A percentile compares a stretch with the other conserved stretches of the same genome.
Conservation (phyloP, 2,329 filamentous ascomycete genomes). For the Akanthomyces dipterigenus region DNA sequence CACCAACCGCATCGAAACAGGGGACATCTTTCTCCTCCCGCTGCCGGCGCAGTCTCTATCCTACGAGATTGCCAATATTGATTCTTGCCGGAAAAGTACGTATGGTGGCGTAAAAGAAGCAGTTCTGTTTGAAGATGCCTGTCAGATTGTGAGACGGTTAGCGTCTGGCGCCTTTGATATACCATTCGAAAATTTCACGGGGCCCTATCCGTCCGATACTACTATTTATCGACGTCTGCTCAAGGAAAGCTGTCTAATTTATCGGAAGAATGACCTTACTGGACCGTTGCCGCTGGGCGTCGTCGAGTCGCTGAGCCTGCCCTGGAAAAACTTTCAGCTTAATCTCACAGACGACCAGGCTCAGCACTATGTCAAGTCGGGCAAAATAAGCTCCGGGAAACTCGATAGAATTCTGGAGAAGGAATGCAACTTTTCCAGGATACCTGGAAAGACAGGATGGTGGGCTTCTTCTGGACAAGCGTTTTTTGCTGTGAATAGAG, state of each 20-base stretch:
- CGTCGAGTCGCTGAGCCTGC: constrained; percentile 1
- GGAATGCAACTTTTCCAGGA: not conserved
- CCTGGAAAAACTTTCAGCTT: constrained; percentile 7
- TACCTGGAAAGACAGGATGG: not conserved
- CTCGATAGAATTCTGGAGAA: not conserved
- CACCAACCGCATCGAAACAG: constrained; percentile 10
- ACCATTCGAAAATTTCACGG: constrained; percentile 7
- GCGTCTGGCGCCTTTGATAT: constrained; percentile 2
- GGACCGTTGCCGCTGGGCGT: constrained; percentile 6
- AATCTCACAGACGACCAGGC: constrained; percentile 2
- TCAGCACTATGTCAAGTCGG: not conserved
- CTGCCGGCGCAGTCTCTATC: not conserved
- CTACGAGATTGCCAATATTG: constrained; percentile 7
- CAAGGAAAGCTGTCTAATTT: not conserved
- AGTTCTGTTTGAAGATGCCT: not conserved
- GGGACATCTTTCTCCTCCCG: not conserved
- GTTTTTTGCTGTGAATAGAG: not conserved
- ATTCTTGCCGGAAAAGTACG: not conserved
- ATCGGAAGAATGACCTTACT: constrained; percentile 6
- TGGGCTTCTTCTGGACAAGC: constrained; percentile 6
- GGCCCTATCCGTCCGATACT: not conserved
- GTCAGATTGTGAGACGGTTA: not conserved
- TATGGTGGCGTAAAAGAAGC: not conserved
- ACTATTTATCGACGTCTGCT: constrained; percentile 3
- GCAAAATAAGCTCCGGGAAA: not conserved